Evolutionary conservation across 768 basidiomycete species (phyloP).

Genomic region (Gautieria morchelliformis): DNA sequence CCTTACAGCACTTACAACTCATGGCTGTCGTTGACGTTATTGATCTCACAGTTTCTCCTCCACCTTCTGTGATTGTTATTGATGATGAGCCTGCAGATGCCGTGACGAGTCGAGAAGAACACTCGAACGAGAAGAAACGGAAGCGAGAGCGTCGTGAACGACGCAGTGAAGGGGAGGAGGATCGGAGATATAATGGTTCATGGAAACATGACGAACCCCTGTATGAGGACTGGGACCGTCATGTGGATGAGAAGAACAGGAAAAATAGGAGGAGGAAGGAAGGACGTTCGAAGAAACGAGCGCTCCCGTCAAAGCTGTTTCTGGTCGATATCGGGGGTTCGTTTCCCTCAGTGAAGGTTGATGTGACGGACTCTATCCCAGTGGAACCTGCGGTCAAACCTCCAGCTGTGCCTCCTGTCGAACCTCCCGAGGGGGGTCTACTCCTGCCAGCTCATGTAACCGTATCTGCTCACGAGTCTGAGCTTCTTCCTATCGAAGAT

Average conservation of each 20-base stretch:
- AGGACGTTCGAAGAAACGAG: background rate
- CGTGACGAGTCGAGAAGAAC: background rate
- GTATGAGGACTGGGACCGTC: background rate
- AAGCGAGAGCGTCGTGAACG: background rate
- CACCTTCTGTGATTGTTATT: background rate
- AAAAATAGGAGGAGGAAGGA: background rate
- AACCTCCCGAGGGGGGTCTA: conserved; percentile 18
- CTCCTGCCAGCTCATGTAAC: conserved; percentile 66
- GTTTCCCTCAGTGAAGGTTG: background rate
- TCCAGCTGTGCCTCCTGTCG: background rate
- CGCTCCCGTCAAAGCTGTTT: background rate
- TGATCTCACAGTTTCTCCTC: conserved; percentile 4
- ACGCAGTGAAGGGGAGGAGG: background rate
- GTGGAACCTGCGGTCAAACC: background rate
- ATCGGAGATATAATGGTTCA: background rate
- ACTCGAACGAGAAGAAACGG: background rate
- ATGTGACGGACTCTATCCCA: background rate
- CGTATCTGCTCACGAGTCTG: conserved; percentile 42
- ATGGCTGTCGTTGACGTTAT: conserved; percentile 3
- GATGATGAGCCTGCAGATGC: background rate
- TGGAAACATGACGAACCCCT: background rate
- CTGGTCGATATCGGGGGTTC: background rate
- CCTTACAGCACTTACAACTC: background rate
- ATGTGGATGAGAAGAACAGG: background rate
- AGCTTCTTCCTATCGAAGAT: conserved; percentile 31